A percentile compares a stretch with the other conserved stretches of the same genome.
These are phyloP conservation scores for Penicillium hesseltinei DNA, from an alignment of 2,329 filamentous ascomycete genomes.

Conservation along the genomic window DNA sequence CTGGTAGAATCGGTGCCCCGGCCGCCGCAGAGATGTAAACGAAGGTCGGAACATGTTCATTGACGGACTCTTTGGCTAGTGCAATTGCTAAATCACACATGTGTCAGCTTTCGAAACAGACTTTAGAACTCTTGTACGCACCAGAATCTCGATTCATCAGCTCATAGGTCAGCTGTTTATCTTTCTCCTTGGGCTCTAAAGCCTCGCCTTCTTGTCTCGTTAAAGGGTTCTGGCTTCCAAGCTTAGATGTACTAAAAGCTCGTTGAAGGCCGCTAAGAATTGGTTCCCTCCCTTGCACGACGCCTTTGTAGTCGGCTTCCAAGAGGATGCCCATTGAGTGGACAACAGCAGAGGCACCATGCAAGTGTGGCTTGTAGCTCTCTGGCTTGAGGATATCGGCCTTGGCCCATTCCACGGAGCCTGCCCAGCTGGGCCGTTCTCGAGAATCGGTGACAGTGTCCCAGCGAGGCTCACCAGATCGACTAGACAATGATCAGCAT, in stretches of 20 bases:
- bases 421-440: constrained; percentile 74
- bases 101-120: constrained; percentile 7
- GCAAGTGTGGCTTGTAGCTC: constrained; percentile 74
- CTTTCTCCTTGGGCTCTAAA: constrained; percentile 64
- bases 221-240: constrained; percentile 67
- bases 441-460: constrained; percentile 69
- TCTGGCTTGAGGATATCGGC: constrained; percentile 82
- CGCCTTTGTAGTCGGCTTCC: constrained; percentile 96
- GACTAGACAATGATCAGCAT: constrained; percentile 53
- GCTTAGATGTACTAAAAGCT: constrained; percentile 69
- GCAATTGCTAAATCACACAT: constrained; percentile 62
- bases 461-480: constrained; percentile 88
- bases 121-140: constrained; percentile 28
- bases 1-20: constrained; percentile 79
- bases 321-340: constrained; percentile 95
- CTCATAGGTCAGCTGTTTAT: constrained; percentile 87
- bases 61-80: constrained; percentile 72
- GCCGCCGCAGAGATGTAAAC: constrained; percentile 86
- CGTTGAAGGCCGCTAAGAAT: constrained; percentile 74
- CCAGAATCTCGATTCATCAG: constrained; percentile 88
- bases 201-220: constrained; percentile 58
- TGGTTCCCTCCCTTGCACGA: constrained; percentile 78
- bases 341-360: constrained; percentile 77
- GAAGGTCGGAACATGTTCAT: constrained; percentile 66
- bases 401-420: constrained; percentile 79